Evolutionary conservation across 129 eudicot genomes (phyloP).

Genomic region (Pittosporum tobira): DNA sequence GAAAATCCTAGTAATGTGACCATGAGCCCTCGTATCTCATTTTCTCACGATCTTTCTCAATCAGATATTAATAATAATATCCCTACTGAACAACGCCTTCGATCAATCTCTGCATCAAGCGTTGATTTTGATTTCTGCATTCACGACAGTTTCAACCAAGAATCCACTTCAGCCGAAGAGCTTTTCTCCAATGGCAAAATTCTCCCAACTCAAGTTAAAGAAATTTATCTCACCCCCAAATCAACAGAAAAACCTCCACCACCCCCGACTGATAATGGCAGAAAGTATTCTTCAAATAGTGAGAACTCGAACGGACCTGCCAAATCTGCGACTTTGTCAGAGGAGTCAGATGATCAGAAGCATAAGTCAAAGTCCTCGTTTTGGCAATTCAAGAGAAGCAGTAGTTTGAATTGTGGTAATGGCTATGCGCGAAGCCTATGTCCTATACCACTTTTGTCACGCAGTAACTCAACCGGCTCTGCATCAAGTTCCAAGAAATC

Average conservation of each 20-base stretch:
- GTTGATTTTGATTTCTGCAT: constrained; percentile 70
- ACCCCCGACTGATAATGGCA: neutral
- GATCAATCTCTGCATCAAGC: constrained; percentile 35
- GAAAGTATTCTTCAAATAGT: constrained; percentile 6
- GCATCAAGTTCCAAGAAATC: constrained; percentile 46
- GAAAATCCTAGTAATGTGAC: constrained; percentile 33
- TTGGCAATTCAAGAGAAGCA: constrained; percentile 74
- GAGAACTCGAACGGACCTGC: neutral
- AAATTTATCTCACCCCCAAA: constrained; percentile 12
- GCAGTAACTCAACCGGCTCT: constrained; percentile 88
- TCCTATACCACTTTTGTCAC: constrained; percentile 60
- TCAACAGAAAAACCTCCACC: constrained; percentile 2
- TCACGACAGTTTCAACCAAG: constrained; percentile 30
- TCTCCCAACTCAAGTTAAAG: constrained; percentile 48
- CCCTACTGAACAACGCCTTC: constrained; percentile 57
- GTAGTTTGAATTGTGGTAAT: constrained; percentile 55
- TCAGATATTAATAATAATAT: constrained; percentile 37
- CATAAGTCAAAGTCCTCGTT: constrained; percentile 45
- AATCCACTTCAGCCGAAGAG: constrained; percentile 72
- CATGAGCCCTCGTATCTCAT: constrained; percentile 75
- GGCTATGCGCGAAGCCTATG: constrained; percentile 63
- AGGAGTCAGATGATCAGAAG: constrained; percentile 1
- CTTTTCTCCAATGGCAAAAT: constrained; percentile 69
- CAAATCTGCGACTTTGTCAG: too few species aligned
- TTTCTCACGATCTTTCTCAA: constrained; percentile 63